Evolutionary conservation across 2,329 filamentous ascomycete genomes (phyloP).

Genomic region (Arthrobotrys iridis): DNA sequence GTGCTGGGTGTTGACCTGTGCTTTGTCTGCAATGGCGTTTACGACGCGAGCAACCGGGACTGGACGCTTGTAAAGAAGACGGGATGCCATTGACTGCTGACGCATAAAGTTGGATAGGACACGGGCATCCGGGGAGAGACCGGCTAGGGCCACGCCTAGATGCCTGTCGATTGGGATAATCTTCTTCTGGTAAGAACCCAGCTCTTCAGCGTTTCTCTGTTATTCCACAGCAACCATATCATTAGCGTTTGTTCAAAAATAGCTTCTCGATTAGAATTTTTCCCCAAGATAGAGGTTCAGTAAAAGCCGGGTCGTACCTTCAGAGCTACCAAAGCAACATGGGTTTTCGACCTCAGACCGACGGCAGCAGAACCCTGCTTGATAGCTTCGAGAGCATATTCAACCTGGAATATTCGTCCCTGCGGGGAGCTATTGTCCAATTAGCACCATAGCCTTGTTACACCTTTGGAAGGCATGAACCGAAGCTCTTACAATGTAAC

Average conservation of each 20-base stretch:
- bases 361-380: slow-evolving; percentile 99
- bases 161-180: slow-evolving; percentile 96
- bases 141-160: slow-evolving; percentile 92
- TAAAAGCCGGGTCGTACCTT: slow-evolving; percentile 73
- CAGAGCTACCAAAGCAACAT: slow-evolving; percentile 92
- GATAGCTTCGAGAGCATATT: slow-evolving; percentile 98
- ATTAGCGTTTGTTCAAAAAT: background rate
- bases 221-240: slow-evolving; percentile 33
- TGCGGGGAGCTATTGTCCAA: slow-evolving; percentile 81
- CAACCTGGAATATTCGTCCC: slow-evolving; percentile 99
- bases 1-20: slow-evolving; percentile 96
- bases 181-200: slow-evolving; percentile 99
- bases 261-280: slow-evolving; percentile 5
- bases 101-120: slow-evolving; percentile 99
- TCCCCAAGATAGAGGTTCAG: background rate
- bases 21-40: slow-evolving; percentile 91
- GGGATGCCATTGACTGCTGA: slow-evolving; percentile 94
- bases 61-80: slow-evolving; percentile 92
- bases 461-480: background rate
- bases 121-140: slow-evolving; percentile 95
- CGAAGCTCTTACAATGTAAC: slow-evolving; percentile 81
- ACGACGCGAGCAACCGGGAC: slow-evolving; percentile 91
- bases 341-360: slow-evolving; percentile 96
- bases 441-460: slow-evolving; percentile 1
- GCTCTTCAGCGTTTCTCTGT: slow-evolving; percentile 97